Percentiles rank a stretch among this genome's conserved stretches.
phyloP scores from a whole-genome alignment of 2,329 filamentous ascomycete genomes.

The Cryphonectria radicalis region DNA sequence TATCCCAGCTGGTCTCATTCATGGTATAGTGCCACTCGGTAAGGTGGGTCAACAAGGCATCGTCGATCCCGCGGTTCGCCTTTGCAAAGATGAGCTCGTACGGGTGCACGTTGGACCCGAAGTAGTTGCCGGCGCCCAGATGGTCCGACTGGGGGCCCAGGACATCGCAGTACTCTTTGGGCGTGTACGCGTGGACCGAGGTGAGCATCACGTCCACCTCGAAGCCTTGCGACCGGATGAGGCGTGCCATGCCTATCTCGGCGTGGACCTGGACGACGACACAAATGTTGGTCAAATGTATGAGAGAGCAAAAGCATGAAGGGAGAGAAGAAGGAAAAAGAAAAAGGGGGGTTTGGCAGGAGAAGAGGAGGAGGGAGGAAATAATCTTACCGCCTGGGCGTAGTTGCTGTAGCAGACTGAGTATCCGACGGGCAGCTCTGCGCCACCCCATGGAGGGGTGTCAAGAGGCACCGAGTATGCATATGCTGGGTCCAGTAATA shows the following conservation, averaged over 20 bases:
- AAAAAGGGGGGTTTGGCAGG: background rate
- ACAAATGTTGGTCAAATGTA: background rate
- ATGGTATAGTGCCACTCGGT: conserved; percentile 37
- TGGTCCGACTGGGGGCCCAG: conserved; percentile 8
- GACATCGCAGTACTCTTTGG: conserved; percentile 22
- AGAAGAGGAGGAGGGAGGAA: background rate
- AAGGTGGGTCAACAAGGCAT: conserved; percentile 34
- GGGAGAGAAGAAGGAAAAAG: too few relatives aligned
- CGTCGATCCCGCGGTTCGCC: conserved; percentile 30
- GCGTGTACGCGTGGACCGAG: conserved; percentile 28
- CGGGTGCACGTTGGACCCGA: conserved; percentile 23
- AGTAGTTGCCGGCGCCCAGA: conserved; percentile 16
- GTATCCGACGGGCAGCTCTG: conserved; percentile 31
- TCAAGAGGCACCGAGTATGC: conserved; percentile 30
- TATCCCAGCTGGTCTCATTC: conserved; percentile 16
- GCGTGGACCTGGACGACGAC: conserved; percentile 30
- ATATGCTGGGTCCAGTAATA: conserved; percentile 37
- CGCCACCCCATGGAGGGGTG: conserved; percentile 30
- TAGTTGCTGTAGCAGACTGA: conserved; percentile 19
- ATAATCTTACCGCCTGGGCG: conserved; percentile 11
- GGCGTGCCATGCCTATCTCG: conserved; percentile 36
- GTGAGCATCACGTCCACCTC: conserved; percentile 40
- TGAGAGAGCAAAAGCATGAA: too few relatives aligned
- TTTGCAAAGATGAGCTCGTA: conserved; percentile 26
- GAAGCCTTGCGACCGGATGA: conserved; percentile 37